A percentile compares a stretch with the other conserved stretches of the same genome.
Evolutionary conservation across 2,329 filamentous ascomycete species (phyloP).

Genomic region (Beauveria sp.): DNA sequence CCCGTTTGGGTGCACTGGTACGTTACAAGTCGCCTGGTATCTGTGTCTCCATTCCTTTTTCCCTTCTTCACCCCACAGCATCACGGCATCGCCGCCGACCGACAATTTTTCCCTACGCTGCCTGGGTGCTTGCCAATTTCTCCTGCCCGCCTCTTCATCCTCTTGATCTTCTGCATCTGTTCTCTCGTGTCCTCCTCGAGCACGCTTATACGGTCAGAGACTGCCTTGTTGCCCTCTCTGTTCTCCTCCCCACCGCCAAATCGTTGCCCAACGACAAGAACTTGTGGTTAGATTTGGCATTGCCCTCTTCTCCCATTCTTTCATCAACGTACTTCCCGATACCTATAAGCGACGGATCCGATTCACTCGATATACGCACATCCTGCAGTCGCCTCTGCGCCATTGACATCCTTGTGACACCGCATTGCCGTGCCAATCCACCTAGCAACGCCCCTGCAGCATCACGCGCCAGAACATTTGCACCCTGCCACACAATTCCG

Average conservation of each 20-base stretch:
- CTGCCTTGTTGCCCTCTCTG: conserved; percentile 8
- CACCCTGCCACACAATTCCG: conserved; percentile 16
- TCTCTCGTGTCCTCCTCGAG: conserved; percentile 9
- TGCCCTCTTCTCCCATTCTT: conserved; percentile 2
- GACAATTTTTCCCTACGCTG: conserved; percentile 13
- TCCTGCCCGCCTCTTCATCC: conserved; percentile 15
- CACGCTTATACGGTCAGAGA: conserved; percentile 8
- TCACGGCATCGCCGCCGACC: conserved; percentile 21
- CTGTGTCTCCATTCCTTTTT: conserved; percentile 20
- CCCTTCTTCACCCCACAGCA: conserved; percentile 20
- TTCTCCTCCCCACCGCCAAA: conserved; percentile 8
- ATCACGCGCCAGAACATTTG: conserved; percentile 12
- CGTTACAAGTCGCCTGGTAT: conserved; percentile 4
- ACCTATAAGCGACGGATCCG: conserved; percentile 6
- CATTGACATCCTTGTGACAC: conserved; percentile 3
- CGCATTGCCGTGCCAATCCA: background rate
- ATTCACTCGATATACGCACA: conserved; percentile 1
- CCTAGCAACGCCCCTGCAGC: conserved; percentile 9
- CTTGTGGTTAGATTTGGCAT: background rate
- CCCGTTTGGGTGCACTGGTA: background rate
- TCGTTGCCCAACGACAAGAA: conserved; percentile 9
- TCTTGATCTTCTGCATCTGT: conserved; percentile 9
- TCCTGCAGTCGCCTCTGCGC: conserved; percentile 4
- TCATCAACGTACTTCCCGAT: conserved; percentile 2
- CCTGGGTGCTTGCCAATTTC: conserved; percentile 17